Conservation (phyloP, 345 rosid genomes). For the Balakata baccata region DNA sequence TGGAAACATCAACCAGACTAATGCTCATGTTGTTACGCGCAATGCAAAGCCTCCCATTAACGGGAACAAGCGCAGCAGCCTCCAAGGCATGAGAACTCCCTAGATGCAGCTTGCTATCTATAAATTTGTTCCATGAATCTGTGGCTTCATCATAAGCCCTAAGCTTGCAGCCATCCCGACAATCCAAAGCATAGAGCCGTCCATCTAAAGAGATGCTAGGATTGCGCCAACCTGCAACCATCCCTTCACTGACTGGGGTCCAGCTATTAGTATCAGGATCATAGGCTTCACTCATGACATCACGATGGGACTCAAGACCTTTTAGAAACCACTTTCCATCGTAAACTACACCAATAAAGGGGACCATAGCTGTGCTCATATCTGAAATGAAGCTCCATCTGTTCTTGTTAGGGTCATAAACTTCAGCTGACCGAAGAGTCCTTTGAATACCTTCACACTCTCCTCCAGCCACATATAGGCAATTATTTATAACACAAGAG, state of each 20-base stretch:
- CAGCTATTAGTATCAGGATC: slow-evolving; percentile 71
- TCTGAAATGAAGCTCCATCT: slow-evolving; percentile 88
- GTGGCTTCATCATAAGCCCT: slow-evolving; percentile 67
- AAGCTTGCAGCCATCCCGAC: slow-evolving; percentile 89
- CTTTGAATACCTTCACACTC: slow-evolving; percentile 93
- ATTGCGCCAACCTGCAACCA: slow-evolving; percentile 93
- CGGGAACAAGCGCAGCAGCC: slow-evolving; percentile 92
- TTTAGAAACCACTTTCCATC: slow-evolving; percentile 90
- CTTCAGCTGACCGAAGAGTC: slow-evolving; percentile 90
- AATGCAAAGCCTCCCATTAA: slow-evolving; percentile 80
- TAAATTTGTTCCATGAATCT: slow-evolving; percentile 77
- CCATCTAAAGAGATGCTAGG: slow-evolving; percentile 76
- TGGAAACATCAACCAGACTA: slow-evolving; percentile 82
- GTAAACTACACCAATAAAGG: slow-evolving; percentile 83
- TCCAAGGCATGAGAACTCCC: slow-evolving; percentile 78
- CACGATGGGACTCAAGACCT: slow-evolving; percentile 82
- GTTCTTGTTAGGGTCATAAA: slow-evolving; percentile 83
- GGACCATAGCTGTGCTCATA: slow-evolving; percentile 99
- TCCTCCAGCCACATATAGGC: slow-evolving; percentile 96
- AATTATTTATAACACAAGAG: slow-evolving; percentile 87
- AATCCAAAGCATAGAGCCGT: slow-evolving; percentile 76
- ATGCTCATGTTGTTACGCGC: slow-evolving; percentile 93
- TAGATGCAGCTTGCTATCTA: slow-evolving; percentile 85
- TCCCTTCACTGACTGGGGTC: slow-evolving; percentile 69
- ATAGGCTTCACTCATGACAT: slow-evolving; percentile 89